Percentiles rank a stretch among this genome's conserved stretches.
Evolutionary conservation across 2,329 filamentous ascomycete species (phyloP).

Genomic region (Apiospora aurea): DNA sequence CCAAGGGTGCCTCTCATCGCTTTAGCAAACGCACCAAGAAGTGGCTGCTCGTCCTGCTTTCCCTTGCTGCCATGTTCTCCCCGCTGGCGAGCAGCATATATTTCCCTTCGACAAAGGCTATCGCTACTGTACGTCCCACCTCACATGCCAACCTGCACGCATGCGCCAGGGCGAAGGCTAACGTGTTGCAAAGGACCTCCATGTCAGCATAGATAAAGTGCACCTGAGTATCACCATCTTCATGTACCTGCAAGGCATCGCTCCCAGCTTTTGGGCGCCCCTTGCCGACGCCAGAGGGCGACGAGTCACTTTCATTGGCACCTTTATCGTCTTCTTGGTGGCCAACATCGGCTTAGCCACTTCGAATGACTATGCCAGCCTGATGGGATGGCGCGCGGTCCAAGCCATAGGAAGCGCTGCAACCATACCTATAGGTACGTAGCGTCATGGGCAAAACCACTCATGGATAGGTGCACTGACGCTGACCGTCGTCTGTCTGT

Average conservation of each 20-base stretch:
- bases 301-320: conserved; percentile 51
- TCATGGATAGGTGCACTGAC: background rate
- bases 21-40: background rate
- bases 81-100: conserved; percentile 60
- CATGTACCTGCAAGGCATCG: conserved; percentile 58
- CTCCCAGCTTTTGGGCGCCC: conserved; percentile 56
- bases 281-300: conserved; percentile 56
- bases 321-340: conserved; percentile 54
- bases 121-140: conserved; percentile 42
- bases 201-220: conserved; percentile 41
- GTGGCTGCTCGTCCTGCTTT: background rate
- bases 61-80: conserved; percentile 57
- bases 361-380: conserved; percentile 48
- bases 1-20: background rate
- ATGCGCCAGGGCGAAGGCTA: background rate
- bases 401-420: conserved; percentile 57
- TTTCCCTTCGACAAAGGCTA: conserved; percentile 50
- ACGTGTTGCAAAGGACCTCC: conserved; percentile 36
- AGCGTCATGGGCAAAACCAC: background rate
- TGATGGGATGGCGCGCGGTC: conserved; percentile 54
- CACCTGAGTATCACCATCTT: conserved; percentile 54
- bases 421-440: conserved; percentile 53
- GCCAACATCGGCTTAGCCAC: conserved; percentile 55
- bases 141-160: background rate
- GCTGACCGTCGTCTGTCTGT: background rate